phyloP scores from a whole-genome alignment of 495 filamentous ascomycete species.

The Bacidia rubella region DNA sequence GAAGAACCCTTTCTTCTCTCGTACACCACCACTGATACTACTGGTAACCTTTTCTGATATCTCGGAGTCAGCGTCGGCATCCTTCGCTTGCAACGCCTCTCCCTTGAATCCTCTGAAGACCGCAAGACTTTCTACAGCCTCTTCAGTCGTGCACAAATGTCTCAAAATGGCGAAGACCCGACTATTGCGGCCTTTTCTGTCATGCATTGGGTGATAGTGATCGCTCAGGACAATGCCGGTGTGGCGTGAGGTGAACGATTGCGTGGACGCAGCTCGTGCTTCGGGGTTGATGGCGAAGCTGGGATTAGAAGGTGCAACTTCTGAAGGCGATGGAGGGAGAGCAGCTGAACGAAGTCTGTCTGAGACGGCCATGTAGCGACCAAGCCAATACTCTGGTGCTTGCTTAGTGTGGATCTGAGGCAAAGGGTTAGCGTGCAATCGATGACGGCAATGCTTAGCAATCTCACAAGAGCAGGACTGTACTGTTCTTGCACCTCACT shows the following conservation, averaged over 20 bases:
- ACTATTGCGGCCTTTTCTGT: slow-evolving; percentile 29
- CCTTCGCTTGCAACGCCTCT: slow-evolving; percentile 20
- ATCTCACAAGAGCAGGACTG: too few species aligned
- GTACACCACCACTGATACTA: background rate
- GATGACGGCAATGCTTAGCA: too few species aligned
- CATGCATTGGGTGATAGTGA: slow-evolving; percentile 16
- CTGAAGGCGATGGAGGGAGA: slow-evolving; percentile 9
- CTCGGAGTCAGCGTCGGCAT: background rate
- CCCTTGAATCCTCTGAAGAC: background rate
- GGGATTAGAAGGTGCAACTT: background rate
- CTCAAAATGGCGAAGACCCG: slow-evolving; percentile 37
- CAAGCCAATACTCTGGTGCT: slow-evolving; percentile 36
- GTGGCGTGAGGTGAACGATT: slow-evolving; percentile 14
- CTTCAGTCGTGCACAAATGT: slow-evolving; percentile 32
- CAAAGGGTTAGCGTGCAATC: slow-evolving; percentile 7
- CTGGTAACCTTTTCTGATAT: background rate
- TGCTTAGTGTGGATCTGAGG: slow-evolving; percentile 15
- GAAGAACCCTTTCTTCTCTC: slow-evolving; percentile 13
- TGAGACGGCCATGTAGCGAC: slow-evolving; percentile 39
- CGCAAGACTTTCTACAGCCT: slow-evolving; percentile 8
- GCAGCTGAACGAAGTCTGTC: slow-evolving; percentile 38
- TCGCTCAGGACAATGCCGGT: slow-evolving; percentile 5
- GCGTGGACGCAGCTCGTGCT: slow-evolving; percentile 22
- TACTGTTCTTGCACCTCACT: background rate
- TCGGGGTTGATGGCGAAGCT: slow-evolving; percentile 23